Evolutionary conservation across 2,329 filamentous ascomycete species (phyloP), one percentile per base, ranked within the genome.

Genomic region (Chaetoscypha palmicola): DNA sequence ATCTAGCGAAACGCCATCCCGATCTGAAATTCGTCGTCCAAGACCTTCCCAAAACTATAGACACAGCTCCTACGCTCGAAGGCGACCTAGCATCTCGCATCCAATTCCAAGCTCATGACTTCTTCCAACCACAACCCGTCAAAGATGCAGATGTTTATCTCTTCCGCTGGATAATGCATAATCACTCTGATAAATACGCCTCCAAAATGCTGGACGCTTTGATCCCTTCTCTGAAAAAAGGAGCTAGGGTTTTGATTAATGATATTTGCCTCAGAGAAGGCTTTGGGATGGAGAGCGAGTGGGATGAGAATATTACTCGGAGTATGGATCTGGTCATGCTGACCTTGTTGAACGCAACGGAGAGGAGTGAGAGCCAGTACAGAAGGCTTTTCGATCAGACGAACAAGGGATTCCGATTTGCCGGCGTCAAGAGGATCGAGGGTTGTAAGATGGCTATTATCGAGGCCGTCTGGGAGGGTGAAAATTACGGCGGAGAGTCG

Each of bases 101-200:
- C 31, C 56, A 56, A 14, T 62, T 74, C 47, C 51, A 56, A 39
- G 47, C 46, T 8, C 34, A 45, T 20, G 42, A 45, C 16, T 45
- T 45, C 31, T 45, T 45, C 22, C 34, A 66, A 4, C 68, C 71
- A 39, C 77, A 82, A 58, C 67, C 70, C 0, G 65, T 74, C 11
- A 63, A 69, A 37, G 68, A 58, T 3, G 78, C 74, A 1, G 76
- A 79, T 52, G 65, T 79, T 14, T 81, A 79, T 62, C 68, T 74
- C 52, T 71, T 45, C 42, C 42, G 42, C 36, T 45, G 42, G 42
- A 40, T 45, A 16, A 28, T 45, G 20, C 42, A 45, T 31, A 45
- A 45, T 12, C 16, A 45, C n/a, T 45, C 42, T 3, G 42, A 45
- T 16, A 45, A 40, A 30, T 45, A 45, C 21, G 42, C 42, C 4